Evolutionary conservation across 768 basidiomycete genomes (phyloP).

Genomic region (Rhodotorula toruloides): DNA sequence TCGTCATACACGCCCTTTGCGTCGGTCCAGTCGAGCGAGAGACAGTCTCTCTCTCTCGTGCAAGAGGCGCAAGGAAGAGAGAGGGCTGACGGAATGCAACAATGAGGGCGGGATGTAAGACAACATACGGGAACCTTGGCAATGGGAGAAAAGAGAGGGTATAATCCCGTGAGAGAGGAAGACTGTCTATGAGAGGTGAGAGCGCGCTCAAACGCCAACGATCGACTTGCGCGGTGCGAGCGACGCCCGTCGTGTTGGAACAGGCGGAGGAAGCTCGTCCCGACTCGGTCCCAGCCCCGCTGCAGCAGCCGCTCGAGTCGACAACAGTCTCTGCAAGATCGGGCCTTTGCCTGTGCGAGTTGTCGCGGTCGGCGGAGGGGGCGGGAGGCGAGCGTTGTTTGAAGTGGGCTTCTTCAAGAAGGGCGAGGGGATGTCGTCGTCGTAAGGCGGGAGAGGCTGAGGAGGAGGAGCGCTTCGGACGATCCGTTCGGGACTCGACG

Average conservation of each 20-base stretch:
- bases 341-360: constrained; percentile 12
- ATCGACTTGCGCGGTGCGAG: constrained; percentile 22
- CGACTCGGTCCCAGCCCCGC: background rate
- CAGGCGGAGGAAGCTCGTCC: background rate
- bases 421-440: constrained; percentile 35
- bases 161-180: background rate
- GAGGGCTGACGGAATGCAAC: too few relatives aligned
- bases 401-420: constrained; percentile 32
- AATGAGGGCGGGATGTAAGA: too few relatives aligned
- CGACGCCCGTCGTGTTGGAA: background rate
- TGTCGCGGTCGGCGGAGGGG: background rate
- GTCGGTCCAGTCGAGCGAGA: too few relatives aligned
- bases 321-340: constrained; percentile 21
- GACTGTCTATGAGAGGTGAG: background rate
- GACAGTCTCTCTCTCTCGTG: too few relatives aligned
- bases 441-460: background rate
- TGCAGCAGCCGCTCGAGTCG: constrained; percentile 17
- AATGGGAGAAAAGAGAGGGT: too few relatives aligned
- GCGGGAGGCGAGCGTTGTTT: background rate
- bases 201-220: constrained; percentile 7
- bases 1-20: too few relatives aligned
- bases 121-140: too few relatives aligned
- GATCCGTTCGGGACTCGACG: constrained; percentile 1
- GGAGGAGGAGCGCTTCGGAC: background rate
- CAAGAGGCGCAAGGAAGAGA: too few relatives aligned